Base-by-base conservation (phyloP, 441 rosid species). In the Iberis amara region DNA sequence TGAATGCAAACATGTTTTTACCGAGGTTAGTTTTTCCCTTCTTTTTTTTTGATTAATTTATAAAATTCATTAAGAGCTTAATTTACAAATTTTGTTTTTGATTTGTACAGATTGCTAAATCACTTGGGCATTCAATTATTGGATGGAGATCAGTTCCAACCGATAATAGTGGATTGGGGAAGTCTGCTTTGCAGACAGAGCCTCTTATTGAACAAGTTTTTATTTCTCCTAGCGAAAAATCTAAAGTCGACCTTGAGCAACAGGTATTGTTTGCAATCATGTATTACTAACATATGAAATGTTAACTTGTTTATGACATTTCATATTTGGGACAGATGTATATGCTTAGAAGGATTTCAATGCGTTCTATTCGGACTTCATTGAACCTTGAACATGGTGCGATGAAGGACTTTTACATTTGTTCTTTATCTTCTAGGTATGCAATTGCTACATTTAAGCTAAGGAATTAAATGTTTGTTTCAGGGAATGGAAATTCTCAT, bases 101-200 rank as follows among this genome's bases (percentile, higher is more conserved):
- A 6, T 35, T 8, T 23, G 24, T 57, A 47, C 33, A 94, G 99
- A 95, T 90, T 74, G 98, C 99, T 24, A 92, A 83, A 75, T 87
- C 98, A 36, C 89, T 94, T 57, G 99, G 99, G 2, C 99, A 94
- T 62, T 74, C 81, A 8, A 94, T 94, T 59, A 85, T 94, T 52
- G 98, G 96, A 14, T 94, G 99, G 99, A 79, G 99, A 53, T 23
- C 79, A 39, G 96, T 94, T 47, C 98, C 99, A 38, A 86, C 95
- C 26, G 89, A 94, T 59, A 90, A 94, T 50, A 68, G 87, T 8
- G 95, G 83, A 9, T 35, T 94, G 73, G 99, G 99, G 27, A 78
- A 80, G 60, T 64, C 84, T 62, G 99, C 99, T 56, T 52, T 85
- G 76, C 83, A 76, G 67, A 94, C 99, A 1, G 99, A 94, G 52